phyloP scores from a whole-genome alignment of 2,329 filamentous ascomycete species.

The Botrytis hyacinthi region DNA sequence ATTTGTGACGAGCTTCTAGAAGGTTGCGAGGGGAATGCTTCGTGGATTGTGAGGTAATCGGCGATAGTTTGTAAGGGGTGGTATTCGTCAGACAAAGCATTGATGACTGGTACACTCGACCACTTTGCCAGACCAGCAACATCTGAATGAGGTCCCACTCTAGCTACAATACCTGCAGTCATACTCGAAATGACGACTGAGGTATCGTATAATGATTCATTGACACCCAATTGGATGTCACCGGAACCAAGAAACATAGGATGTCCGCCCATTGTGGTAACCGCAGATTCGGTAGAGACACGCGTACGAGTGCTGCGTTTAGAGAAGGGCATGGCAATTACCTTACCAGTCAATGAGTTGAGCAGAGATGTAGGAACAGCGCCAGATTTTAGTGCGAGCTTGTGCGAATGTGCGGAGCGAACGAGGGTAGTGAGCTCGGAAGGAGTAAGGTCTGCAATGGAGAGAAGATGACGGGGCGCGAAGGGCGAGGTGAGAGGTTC shows the following conservation, averaged over 20 bases:
- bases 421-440: slow-evolving; percentile 79
- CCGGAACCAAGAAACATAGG: slow-evolving; percentile 96
- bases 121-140: slow-evolving; percentile 67
- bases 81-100: slow-evolving; percentile 84
- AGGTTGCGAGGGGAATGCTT: slow-evolving; percentile 59
- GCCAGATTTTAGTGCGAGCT: slow-evolving; percentile 71
- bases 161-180: slow-evolving; percentile 79
- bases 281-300: slow-evolving; percentile 88
- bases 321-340: slow-evolving; percentile 93
- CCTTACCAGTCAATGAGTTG: slow-evolving; percentile 67
- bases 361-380: slow-evolving; percentile 58
- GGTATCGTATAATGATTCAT: slow-evolving; percentile 93
- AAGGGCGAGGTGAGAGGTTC: slow-evolving; percentile 45
- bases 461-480: slow-evolving; percentile 82
- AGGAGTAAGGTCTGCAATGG: slow-evolving; percentile 80
- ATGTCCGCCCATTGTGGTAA: slow-evolving; percentile 84
- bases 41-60: slow-evolving; percentile 87
- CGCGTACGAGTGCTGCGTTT: slow-evolving; percentile 93
- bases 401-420: slow-evolving; percentile 75
- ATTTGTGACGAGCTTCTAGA: slow-evolving; percentile 28
- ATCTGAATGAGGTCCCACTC: slow-evolving; percentile 75
- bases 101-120: slow-evolving; percentile 79
- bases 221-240: slow-evolving; percentile 94
- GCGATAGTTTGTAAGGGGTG: slow-evolving; percentile 94
- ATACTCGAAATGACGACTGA: slow-evolving; percentile 91